A percentile compares a stretch with the other conserved stretches of the same genome.
phyloP scores from a whole-genome alignment of 2,329 filamentous ascomycete genomes.

The Lachnellula suecica region DNA sequence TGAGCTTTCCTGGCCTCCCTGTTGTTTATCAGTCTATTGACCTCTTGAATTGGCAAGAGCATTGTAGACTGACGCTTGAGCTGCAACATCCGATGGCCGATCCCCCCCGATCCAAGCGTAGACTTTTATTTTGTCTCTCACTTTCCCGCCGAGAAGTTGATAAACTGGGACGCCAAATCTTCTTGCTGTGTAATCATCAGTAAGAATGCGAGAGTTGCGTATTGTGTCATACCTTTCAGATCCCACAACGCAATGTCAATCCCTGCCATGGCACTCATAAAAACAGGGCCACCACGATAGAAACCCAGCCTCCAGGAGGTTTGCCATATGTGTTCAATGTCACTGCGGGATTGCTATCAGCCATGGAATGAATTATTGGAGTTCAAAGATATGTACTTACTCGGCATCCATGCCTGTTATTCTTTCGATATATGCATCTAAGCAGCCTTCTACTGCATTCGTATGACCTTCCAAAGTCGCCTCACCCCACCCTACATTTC shows the following conservation, averaged over 20 bases:
- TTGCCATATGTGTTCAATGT: constrained; percentile 83
- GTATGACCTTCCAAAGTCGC: constrained; percentile 73
- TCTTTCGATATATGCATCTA: constrained; percentile 64
- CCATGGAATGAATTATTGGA: neutral
- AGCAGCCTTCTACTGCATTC: constrained; percentile 70
- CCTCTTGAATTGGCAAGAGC: neutral
- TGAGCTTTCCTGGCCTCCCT: constrained; percentile 57
- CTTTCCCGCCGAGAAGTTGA: constrained; percentile 72
- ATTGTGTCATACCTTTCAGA: constrained; percentile 10
- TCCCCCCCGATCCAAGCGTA: constrained; percentile 82
- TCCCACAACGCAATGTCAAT: constrained; percentile 70
- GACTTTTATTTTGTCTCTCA: constrained; percentile 67
- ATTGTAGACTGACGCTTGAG: constrained; percentile 50
- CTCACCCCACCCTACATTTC: constrained; percentile 70
- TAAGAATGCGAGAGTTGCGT: neutral
- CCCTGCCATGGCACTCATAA: constrained; percentile 76
- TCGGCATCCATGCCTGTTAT: constrained; percentile 69
- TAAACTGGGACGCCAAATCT: constrained; percentile 67
- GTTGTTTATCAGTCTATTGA: constrained; percentile 8
- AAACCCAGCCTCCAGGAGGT: constrained; percentile 69
- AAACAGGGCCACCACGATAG: constrained; percentile 75
- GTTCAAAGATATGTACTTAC: constrained; percentile 40
- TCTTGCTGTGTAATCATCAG: constrained; percentile 40
- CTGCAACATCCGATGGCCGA: constrained; percentile 63
- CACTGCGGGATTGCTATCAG: constrained; percentile 40